Conservation (phyloP, 176 grass and related monocot species). For the Eremochloa ophiuroides region DNA sequence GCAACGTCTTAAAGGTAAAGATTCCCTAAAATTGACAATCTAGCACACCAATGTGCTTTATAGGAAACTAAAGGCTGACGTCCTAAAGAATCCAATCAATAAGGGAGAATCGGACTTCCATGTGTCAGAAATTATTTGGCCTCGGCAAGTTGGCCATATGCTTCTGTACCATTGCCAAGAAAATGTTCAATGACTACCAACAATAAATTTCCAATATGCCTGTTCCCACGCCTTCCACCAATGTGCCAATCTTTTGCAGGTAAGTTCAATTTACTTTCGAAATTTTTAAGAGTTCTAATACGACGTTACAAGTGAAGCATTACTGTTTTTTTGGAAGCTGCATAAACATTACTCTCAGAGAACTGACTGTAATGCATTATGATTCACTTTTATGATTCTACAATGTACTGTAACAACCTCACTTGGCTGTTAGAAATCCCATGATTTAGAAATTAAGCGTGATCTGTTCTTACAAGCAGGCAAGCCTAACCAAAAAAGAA, state of each 20-base stretch:
- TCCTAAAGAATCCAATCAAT: constrained; percentile 33
- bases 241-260: background rate
- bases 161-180: background rate
- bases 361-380: background rate
- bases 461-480: background rate
- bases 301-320: background rate
- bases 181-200: background rate
- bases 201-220: background rate
- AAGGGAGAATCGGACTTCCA: constrained; percentile 33
- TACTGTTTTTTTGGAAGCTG: background rate
- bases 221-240: background rate
- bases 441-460: background rate
- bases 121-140: constrained; percentile 36
- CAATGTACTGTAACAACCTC: background rate
- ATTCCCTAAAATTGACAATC: constrained; percentile 24
- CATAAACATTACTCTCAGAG: background rate
- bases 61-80: constrained; percentile 15
- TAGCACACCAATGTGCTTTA: constrained; percentile 12
- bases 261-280: background rate
- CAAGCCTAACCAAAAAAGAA: background rate
- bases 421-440: no score
- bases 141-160: constrained; percentile 4
- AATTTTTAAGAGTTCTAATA: background rate
- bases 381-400: background rate
- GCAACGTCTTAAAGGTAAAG: background rate